Evolutionary conservation across 2,329 filamentous ascomycete genomes (phyloP).

Genomic region (Oidium heveae): DNA sequence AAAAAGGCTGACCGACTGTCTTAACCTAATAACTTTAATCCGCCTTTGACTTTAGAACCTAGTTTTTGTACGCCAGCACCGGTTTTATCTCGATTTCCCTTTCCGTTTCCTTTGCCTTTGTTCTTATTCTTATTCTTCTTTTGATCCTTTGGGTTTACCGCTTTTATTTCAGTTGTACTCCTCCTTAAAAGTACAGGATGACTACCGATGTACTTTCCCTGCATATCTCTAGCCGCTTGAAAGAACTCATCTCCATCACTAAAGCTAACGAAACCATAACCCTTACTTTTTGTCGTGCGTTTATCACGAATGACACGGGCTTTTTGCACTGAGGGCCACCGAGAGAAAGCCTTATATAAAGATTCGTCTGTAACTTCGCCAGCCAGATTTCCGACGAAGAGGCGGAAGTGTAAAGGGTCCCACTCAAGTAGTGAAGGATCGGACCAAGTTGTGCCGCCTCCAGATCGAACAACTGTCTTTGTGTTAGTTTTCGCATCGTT

Average conservation of each 20-base stretch:
- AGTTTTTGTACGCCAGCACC: slow-evolving; percentile 32
- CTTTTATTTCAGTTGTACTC: slow-evolving; percentile 76
- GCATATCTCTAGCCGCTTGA: slow-evolving; percentile 89
- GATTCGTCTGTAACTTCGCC: slow-evolving; percentile 95
- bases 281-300: slow-evolving; percentile 84
- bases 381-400: slow-evolving; percentile 91
- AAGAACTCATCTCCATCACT: slow-evolving; percentile 91
- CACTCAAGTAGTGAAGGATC: slow-evolving; percentile 77
- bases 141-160: slow-evolving; percentile 40
- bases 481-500: slow-evolving; percentile 29
- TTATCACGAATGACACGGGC: slow-evolving; percentile 88
- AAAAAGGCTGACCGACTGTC: not conserved
- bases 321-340: slow-evolving; percentile 73
- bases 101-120: slow-evolving; percentile 17
- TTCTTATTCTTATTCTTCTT: slow-evolving; percentile 20
- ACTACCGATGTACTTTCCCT: slow-evolving; percentile 96
- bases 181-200: slow-evolving; percentile 75
- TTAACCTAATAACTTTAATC: slow-evolving; percentile 32
- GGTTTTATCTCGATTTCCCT: slow-evolving; percentile 15
- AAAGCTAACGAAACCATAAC: slow-evolving; percentile 92
- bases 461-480: slow-evolving; percentile 70
- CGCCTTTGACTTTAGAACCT: slow-evolving; percentile 42
- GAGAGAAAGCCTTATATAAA: slow-evolving; percentile 74
- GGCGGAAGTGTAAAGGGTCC: slow-evolving; percentile 80
- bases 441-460: slow-evolving; percentile 81